phyloP scores from a whole-genome alignment of 306 rosid species.

The Vigna mungo region DNA sequence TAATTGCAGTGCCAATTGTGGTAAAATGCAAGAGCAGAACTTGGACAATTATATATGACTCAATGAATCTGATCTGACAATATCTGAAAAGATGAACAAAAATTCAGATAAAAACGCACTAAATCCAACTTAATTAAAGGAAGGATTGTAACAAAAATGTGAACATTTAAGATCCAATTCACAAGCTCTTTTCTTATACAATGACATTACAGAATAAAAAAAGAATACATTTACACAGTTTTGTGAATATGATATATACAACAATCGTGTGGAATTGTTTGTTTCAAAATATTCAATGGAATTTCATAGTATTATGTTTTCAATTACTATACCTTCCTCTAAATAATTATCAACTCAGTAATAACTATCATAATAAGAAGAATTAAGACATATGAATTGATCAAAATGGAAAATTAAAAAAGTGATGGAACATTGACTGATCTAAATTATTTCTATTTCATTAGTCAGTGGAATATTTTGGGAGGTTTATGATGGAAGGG shows the following conservation, averaged over 20 bases:
- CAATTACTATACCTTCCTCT: background rate
- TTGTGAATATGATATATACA: background rate
- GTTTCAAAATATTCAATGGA: conserved; percentile 4
- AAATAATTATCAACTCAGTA: conserved; percentile 7
- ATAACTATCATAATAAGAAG: conserved; percentile 1
- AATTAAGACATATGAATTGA: background rate
- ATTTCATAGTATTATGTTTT: background rate
- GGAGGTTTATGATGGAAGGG: background rate
- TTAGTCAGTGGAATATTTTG: background rate
- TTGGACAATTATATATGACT: conserved; percentile 5
- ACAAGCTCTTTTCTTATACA: background rate
- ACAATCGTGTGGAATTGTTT: background rate
- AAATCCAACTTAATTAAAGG: background rate
- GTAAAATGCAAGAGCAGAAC: background rate
- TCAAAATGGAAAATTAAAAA: background rate
- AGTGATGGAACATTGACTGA: conserved; percentile 21
- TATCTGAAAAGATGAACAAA: conserved; percentile 15
- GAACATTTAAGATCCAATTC: background rate
- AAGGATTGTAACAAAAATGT: conserved; percentile 15
- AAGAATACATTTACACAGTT: background rate
- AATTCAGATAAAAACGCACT: background rate
- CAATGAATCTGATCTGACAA: background rate
- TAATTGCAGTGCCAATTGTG: background rate
- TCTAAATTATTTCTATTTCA: conserved; percentile 2
- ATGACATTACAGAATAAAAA: background rate